phyloP scores from a whole-genome alignment of 192 early-diverging fungal genomes.

The Coemansia sp. region DNA sequence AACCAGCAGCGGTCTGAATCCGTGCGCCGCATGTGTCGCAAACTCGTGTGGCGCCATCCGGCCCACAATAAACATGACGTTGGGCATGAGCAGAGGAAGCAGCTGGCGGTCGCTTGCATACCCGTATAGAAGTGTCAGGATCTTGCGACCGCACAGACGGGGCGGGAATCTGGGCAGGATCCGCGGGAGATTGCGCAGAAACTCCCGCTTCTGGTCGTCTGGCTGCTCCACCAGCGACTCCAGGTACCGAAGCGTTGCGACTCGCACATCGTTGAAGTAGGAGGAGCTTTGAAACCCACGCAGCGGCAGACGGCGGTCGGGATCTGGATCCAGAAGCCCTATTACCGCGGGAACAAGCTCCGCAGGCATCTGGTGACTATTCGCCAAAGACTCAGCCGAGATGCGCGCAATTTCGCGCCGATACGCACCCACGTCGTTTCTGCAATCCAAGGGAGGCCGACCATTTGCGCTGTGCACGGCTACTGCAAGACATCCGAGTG shows the following conservation, averaged over 20 bases:
- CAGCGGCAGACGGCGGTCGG: conserved; percentile 60
- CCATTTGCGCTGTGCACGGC: conserved; percentile 68
- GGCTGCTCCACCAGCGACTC: conserved; percentile 80
- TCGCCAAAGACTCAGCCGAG: conserved; percentile 7
- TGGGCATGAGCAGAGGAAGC: conserved; percentile 72
- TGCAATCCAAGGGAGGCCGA: conserved; percentile 61
- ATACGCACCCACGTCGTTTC: conserved; percentile 67
- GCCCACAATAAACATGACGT: conserved; percentile 71
- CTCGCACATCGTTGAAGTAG: conserved; percentile 79
- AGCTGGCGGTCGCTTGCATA: conserved; percentile 75
- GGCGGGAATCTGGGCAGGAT: conserved; percentile 74
- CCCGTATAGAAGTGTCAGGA: conserved; percentile 69
- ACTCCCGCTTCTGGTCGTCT: conserved; percentile 72
- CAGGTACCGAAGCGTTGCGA: conserved; percentile 77
- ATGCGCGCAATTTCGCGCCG: conserved; percentile 58
- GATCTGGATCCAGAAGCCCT: conserved; percentile 57
- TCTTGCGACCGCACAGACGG: conserved; percentile 68
- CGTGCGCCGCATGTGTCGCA: conserved; percentile 59
- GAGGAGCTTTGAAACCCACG: conserved; percentile 64
- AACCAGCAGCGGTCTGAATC: conserved; percentile 62
- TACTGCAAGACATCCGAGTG: conserved; percentile 76
- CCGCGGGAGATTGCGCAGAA: conserved; percentile 72
- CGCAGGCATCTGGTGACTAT: conserved; percentile 52
- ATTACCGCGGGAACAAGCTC: conserved; percentile 55
- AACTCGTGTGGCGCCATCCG: conserved; percentile 65